A percentile compares a stretch with the other conserved stretches of the same genome.
These are phyloP conservation scores for Fusarium tuaranense DNA, from an alignment of 2,329 filamentous ascomycete genomes.

Conservation along the genomic window DNA sequence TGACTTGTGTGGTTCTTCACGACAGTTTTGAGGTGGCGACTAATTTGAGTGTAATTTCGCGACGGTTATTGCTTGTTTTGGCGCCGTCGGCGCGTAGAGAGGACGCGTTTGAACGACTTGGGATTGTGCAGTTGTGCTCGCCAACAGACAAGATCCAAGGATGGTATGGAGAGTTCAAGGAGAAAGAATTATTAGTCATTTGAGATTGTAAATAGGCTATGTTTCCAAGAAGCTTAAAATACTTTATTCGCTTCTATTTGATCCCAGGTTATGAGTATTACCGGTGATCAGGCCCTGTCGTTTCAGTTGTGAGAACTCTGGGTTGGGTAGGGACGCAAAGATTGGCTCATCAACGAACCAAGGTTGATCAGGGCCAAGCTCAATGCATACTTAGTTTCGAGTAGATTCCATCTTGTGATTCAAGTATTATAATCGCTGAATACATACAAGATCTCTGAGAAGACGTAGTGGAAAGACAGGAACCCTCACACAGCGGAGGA, in stretches of 20 bases:
- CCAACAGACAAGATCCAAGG: not conserved
- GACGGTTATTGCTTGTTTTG: not conserved
- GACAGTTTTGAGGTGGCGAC: not conserved
- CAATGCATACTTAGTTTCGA: not conserved
- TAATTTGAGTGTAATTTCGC: not conserved
- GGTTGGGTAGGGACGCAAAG: too few relatives aligned
- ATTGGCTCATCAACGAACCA: not conserved
- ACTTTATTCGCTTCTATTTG: not conserved
- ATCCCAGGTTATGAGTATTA: not conserved
- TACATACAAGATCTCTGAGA: not conserved
- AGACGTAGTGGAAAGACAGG: not conserved
- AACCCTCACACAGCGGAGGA: not conserved
- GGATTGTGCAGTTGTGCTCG: not conserved
- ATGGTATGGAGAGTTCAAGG: not conserved
- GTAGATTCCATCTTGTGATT: not conserved
- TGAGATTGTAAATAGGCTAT: not conserved
- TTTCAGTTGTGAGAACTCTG: not conserved
- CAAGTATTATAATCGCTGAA: not conserved
- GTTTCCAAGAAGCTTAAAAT: not conserved
- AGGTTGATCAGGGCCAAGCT: not conserved
- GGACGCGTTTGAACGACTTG: not conserved
- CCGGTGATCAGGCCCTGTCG: not conserved
- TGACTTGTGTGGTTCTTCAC: not conserved
- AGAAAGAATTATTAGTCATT: not conserved
- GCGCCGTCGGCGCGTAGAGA: not conserved